A percentile compares a stretch with the other conserved stretches of the same genome.
These are phyloP conservation scores for Capniomyces stellatus DNA, from an alignment of 371 early-diverging fungal genomes.

Conservation along the genomic window DNA sequence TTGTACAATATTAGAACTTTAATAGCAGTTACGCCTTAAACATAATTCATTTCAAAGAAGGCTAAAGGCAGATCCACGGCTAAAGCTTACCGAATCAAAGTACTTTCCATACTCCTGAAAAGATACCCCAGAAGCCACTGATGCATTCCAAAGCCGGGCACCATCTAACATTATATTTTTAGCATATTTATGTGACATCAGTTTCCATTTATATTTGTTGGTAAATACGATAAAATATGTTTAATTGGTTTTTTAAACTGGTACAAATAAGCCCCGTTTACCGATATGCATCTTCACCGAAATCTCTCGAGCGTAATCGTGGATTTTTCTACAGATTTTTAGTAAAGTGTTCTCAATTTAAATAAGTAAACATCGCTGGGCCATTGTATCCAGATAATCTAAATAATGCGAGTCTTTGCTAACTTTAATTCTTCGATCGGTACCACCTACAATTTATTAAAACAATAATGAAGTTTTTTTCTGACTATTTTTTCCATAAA, in stretches of 20 bases:
- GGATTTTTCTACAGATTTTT: slow-evolving; percentile 49
- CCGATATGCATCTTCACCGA: slow-evolving; percentile 50
- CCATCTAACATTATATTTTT: too few species aligned
- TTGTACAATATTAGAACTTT: neutral
- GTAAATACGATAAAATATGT: too few species aligned
- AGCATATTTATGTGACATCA: too few species aligned
- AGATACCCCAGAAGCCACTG: slow-evolving; percentile 41
- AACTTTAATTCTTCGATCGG: neutral
- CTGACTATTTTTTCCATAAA: too few species aligned
- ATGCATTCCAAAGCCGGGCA: slow-evolving; percentile 84
- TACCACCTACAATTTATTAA: neutral
- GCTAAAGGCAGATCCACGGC: neutral
- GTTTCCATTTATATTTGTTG: too few species aligned
- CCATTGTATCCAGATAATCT: neutral
- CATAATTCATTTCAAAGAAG: too few species aligned
- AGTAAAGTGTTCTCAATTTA: slow-evolving; percentile 30
- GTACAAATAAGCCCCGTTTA: neutral
- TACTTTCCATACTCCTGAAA: slow-evolving; percentile 46
- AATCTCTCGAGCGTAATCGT: slow-evolving; percentile 33
- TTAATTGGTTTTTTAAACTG: too few species aligned
- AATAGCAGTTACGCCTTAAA: too few species aligned
- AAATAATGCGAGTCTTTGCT: neutral
- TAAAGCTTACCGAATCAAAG: slow-evolving; percentile 68
- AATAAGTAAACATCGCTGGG: neutral
- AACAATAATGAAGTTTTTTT: too few species aligned